These are phyloP conservation scores for Ophidiomyces ophidiicola DNA, from an alignment of 2,329 filamentous ascomycete species.

Conservation along the genomic window DNA sequence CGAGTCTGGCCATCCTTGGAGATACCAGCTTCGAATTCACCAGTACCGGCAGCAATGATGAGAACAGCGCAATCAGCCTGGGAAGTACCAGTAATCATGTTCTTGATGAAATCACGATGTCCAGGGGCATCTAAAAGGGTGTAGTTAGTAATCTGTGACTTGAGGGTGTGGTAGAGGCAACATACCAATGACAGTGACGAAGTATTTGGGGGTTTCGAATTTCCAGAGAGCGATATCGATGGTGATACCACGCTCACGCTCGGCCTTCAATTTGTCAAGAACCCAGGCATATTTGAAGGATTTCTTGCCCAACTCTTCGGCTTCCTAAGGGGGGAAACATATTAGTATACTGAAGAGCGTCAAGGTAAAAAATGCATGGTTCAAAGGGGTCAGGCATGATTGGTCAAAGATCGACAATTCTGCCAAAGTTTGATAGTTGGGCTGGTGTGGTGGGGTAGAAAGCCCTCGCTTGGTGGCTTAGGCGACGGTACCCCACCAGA, in stretches of 20 bases:
- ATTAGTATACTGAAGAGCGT: constrained; percentile 2
- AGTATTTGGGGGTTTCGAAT: constrained; percentile 98
- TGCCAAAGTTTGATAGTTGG: constrained; percentile 4
- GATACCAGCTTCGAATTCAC: constrained; percentile 99
- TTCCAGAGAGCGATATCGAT: constrained; percentile 99
- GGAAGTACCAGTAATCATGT: constrained; percentile 99
- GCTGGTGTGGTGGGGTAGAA: constrained; percentile 9
- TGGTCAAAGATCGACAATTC: background rate
- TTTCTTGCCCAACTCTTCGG: constrained; percentile 97
- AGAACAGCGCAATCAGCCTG: constrained; percentile 99
- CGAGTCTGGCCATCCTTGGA: constrained; percentile 99
- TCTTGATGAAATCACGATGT: constrained; percentile 99
- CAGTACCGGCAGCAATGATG: constrained; percentile 99
- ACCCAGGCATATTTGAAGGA: constrained; percentile 99
- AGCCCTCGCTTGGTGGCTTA: constrained; percentile 8
- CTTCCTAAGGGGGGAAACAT: constrained; percentile 56
- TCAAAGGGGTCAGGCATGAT: background rate
- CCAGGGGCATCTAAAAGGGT: constrained; percentile 66
- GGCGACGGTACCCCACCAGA: constrained; percentile 10
- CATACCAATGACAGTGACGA: constrained; percentile 92
- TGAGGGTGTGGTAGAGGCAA: constrained; percentile 16
- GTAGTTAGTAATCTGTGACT: background rate
- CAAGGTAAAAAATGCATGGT: background rate
- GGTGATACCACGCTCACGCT: constrained; percentile 99
- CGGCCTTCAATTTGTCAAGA: constrained; percentile 99